Evolutionary conservation across 1,284 basidiomycete genomes (phyloP), one percentile per base, ranked within the genome.

Genomic region (Peniophora sp.): DNA sequence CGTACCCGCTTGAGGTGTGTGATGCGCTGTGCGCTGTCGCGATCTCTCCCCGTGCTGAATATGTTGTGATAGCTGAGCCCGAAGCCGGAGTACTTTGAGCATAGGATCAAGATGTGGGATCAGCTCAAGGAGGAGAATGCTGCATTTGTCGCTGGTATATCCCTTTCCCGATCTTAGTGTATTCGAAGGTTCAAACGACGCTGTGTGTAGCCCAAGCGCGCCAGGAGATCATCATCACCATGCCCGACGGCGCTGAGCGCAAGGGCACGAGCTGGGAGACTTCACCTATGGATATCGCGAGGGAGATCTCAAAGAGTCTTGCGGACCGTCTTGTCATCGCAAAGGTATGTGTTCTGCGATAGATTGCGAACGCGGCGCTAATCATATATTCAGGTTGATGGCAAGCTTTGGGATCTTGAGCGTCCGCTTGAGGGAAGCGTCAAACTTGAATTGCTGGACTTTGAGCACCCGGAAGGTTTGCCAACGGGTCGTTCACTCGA

Each of bases 201-300:
- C 9, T 17, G 19, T n/a, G 2, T 47, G 27, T 49, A 89, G 92
- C 79, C n/a, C 90, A 95, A 75, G 83, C 90, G 5, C 81, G 92
- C 44, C 79, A 88, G 58, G 81, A 88, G 50, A 97, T 99, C 61
- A 78, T 74, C 8, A 74, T 99, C 63, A 96, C 92, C 2, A 70
- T 99, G 56, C 90, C 85, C 3, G 91, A 98, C 72, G 94, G 95
- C 17, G 85, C 88, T 23, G 77, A 83, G 59, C 79, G 89, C 51
- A 82, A 89, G 58, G 97, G 81, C 24, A 92, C 74, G 52, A 87
- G 91, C 60, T 99, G 92, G 92, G 91, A 98, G 74, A 98, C 97
- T n/a, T 90, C 82, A 54, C 97, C 97, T 0, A 81, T 98, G 82
- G 83, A 90, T 61, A 73, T 99, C 53, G 96, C 96, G 43, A 87